Percentiles rank a stretch among this genome's conserved stretches.
phyloP scores from a whole-genome alignment of 2,329 filamentous ascomycete genomes.

The Calonectria ilicicola region DNA sequence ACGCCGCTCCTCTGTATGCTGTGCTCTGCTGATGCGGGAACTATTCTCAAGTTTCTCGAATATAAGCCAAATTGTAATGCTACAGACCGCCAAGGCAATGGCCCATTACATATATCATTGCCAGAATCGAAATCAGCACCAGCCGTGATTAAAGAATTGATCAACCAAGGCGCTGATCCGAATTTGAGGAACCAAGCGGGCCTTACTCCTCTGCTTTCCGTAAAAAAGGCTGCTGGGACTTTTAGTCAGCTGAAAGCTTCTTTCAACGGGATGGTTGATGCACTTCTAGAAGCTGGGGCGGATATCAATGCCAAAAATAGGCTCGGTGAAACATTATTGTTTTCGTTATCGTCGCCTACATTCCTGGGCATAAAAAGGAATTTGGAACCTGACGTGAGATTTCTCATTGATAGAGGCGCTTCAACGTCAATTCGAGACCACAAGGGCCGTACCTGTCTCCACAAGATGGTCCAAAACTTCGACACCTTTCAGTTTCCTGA shows the following conservation, averaged over 20 bases:
- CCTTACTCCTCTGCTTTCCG: slow-evolving; percentile 26
- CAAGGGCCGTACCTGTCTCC: slow-evolving; percentile 31
- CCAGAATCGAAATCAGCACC: not conserved
- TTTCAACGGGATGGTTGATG: not conserved
- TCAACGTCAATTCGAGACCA: slow-evolving; percentile 22
- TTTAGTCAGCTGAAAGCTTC: not conserved
- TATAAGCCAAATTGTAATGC: slow-evolving; percentile 33
- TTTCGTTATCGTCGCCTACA: not conserved
- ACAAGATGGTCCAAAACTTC: slow-evolving; percentile 22
- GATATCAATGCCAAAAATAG: slow-evolving; percentile 35
- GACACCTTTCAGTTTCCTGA: not conserved
- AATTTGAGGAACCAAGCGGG: slow-evolving; percentile 33
- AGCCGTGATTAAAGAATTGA: slow-evolving; percentile 20
- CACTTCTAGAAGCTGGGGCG: slow-evolving; percentile 33
- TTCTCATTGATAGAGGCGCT: slow-evolving; percentile 31
- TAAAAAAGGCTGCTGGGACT: not conserved
- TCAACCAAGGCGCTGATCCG: slow-evolving; percentile 36
- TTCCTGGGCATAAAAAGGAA: not conserved
- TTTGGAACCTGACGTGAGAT: slow-evolving; percentile 9
- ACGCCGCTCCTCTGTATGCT: slow-evolving; percentile 39
- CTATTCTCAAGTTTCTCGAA: slow-evolving; percentile 22
- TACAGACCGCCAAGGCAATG: slow-evolving; percentile 36
- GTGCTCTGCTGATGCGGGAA: not conserved
- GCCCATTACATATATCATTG: slow-evolving; percentile 31
- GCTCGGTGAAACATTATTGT: slow-evolving; percentile 31